Evolutionary conservation across 805 yeast species (phyloP), one percentile per base, ranked within the genome.

Genomic region (Jamesozyma jinghongensis): DNA sequence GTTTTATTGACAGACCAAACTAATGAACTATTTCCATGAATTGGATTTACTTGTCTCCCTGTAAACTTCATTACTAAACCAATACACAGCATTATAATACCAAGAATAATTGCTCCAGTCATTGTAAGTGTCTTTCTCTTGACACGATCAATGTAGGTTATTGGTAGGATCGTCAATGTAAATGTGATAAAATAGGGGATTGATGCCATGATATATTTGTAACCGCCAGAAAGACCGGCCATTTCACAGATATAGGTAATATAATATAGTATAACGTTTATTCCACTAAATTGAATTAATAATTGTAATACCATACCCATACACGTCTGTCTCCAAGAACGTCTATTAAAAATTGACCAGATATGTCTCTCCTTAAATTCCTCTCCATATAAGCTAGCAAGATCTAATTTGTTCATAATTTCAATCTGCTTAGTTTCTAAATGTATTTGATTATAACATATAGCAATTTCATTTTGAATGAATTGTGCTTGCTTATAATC

Each of bases 121-220:
- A 68, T 60, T 17, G 73, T 53, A 6, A 66, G 57, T 46, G 71
- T 75, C 43, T 70, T 73, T 40, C 80, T 61, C 53, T 73, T 57
- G 37, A 71, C 55, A 25, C 55, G 59, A 46, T 71, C 75, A 13
- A 74, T 50, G 32, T 66, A 54, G 6, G 66, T 26, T 1, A 73
- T 56, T 2, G 79, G 79, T 19, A 74, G 42, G 4, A 67, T 38
- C 0, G 74, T 65, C 49, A 73, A 68, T 0, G 65, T 6, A 0
- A 65, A 65, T 41, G 68, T 61, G 12, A 73, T 44, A 3, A 67
- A 55, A 40, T 71, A 69, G 26, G 67, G 71, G 19, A 65, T 47
- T 0, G 71, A 62, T 0, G 69, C 68, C 3, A 68, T 49, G 3
- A 60, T 36, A 5, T 62, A 42, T 40, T 61, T 64, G 4, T 45